Evolutionary conservation across 805 yeast species (phyloP), one percentile per base, ranked within the genome.

Genomic region (Spathaspora gorwiae): DNA sequence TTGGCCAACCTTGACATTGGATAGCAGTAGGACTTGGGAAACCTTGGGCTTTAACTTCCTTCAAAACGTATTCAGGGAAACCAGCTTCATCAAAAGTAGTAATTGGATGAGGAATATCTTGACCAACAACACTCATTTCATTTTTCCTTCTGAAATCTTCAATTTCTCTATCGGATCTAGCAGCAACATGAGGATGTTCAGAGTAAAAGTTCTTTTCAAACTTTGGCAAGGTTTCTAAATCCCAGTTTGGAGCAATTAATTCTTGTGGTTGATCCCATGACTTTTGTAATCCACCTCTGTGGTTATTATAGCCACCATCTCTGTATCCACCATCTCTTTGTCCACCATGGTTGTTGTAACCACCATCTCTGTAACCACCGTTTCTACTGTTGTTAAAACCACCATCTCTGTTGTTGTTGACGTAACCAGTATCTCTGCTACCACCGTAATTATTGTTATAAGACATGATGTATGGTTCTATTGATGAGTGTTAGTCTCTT

Each of bases 1-100:
- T 94, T 53, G 99, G 99, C 99, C 99, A 94, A 76, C 99, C 99
- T 76, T 94, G 99, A 71, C 97, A 89, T 76, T 94, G 99, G 62
- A 94, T 94, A 54, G 89, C 90, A 46, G 99, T 94, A 59, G 99
- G 99, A 54, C 75, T 80, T 46, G 84, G 94, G 75, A 94, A 94
- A 50, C 98, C 98, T 71, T 87, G 90, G 48, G 83, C 83, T 70
- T 86, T 80, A 57, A 94, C 90, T 76, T 92, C 97, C 48, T 70
- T 75, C 62, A 94, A 77, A 38, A 92, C 97, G 65, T 92, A 90
- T 57, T 82, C 87, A 54, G 99, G 99, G 80, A 94, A 92, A 40
- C 97, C 97, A 62, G 97, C 97, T 76, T 94, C 98, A 54, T 94
- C 97, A 58, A 94, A 94, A 41, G 79, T 59, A 55, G 92, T 83